Base-by-base conservation (phyloP, 2,329 filamentous ascomycete species). In the Fusarium hostae region DNA sequence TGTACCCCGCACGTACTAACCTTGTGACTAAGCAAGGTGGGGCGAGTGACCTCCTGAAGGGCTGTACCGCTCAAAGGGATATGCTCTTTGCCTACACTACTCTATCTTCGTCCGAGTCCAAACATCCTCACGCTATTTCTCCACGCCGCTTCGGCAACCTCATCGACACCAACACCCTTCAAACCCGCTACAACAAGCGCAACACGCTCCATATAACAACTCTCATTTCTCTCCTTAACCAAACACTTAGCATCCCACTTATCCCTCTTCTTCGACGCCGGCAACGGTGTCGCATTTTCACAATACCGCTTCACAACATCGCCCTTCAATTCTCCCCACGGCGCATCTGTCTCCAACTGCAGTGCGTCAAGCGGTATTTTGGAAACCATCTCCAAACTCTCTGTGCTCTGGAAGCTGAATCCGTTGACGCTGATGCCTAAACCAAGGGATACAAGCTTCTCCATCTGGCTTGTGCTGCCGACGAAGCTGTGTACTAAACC, bases 211-310 rank as follows among this genome's bases (percentile, higher is more conserved):
- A 87, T 84, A 0, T 76, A 77, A 67, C 85, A 87, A 51, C 85
- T 86, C 72, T 87, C 85, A 66, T 87, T 87, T 43, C 84, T 76
- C 62, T 84, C 83, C 70, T 87, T 88, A 4, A 87, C 80, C 84
- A 87, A 86, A 35, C 78, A 77, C 0, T 80, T 81, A 11, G 68
- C 39, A 51, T 83, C 79, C 68, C 84, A 88, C 70, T 85, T 86
- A 47, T 86, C 84, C 67, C 80, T 83, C 77, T 87, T 87, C 79
- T 84, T 85, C 12, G 79, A 81, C 20, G 75, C 68, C 8, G 83
- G 82, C 48, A 84, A 60, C 9, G 79, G 72, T 10, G 75, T 75
- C 15, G 81, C 82, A 45, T 82, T 79, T 18, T 52, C 68, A n/a
- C 85, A 72, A 61, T 84, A 87, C 16, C 74, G 76, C 68, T 81